Base-by-base conservation (phyloP, 352 stramenopile genomes). In the Pythium rishiriense region DNA sequence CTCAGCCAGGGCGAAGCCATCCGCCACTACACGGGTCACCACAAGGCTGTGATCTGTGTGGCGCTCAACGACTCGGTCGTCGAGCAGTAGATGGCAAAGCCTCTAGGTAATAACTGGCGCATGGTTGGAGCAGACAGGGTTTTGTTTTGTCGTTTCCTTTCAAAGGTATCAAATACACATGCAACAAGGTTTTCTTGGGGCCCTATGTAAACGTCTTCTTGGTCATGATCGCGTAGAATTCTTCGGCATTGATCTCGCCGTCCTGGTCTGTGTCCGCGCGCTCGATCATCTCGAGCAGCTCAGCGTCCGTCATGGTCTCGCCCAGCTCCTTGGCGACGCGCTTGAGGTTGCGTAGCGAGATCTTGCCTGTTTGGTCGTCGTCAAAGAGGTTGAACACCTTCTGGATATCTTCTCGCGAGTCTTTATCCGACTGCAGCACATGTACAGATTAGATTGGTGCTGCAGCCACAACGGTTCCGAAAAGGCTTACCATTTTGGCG, bases 231-330 rank as follows among this genome's bases (percentile, higher is more conserved):
- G 90, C 76, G 57, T 98, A 94, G 73, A 99, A 99, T 67, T 99
- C 97, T 55, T 99, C 94, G 58, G 96, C 81, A 62, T 95, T 98
- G 73, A 99, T 98, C 80, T 98, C 93, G 42, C 97, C 97, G 72
- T 98, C 93, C 58, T 97, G 91, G 74, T 98, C 93, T 0, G 87
- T 70, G 72, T 99, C 93, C 1, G 97, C 97, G 49, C 98, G 85
- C 74, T 99, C 96, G 66, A 99, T 99, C 97, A 99, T 99, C 78
- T 99, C 96, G 52, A 99, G 88, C 66, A 99, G 77, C 85, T 99
- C 98, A 58, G 98, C 97, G 74, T 99, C 95, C 24, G 96, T 98
- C 89, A 99, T 99, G 66, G 93, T 98, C 83, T 99, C 97, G 39
- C 97, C 97, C n/a, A 99, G 80, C 72, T 99, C 97, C 64, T 98